A percentile compares a stretch with the other conserved stretches of the same genome.
Conservation (phyloP, 495 filamentous ascomycete species). For the Daldinia caldariorum region DNA sequence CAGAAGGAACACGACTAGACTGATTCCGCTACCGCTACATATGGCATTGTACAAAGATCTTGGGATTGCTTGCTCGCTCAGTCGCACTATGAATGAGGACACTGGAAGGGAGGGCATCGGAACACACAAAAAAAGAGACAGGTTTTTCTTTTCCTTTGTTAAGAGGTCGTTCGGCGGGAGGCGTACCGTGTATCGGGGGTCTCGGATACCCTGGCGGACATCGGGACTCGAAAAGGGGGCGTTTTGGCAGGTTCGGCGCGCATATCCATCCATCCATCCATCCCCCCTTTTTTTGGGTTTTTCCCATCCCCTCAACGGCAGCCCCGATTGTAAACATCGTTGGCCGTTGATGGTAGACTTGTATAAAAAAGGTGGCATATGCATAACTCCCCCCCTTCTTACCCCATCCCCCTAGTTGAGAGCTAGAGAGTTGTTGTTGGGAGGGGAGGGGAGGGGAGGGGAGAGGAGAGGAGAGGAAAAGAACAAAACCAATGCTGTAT, state of each 20-base stretch:
- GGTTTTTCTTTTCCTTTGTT: not conserved
- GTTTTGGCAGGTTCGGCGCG: conserved; percentile 2
- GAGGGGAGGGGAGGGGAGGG: no score
- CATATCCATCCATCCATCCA: not conserved
- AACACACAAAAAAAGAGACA: not conserved
- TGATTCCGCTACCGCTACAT: no score
- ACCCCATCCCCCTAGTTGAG: conserved; percentile 5
- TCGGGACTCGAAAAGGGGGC: conserved; percentile 4
- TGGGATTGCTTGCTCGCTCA: not conserved
- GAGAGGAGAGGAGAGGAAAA: not conserved
- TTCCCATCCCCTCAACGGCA: not conserved
- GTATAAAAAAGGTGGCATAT: conserved; percentile 10
- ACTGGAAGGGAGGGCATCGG: not conserved
- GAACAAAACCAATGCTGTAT: conserved; percentile 21
- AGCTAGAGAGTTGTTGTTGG: conserved; percentile 17
- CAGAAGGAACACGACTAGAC: no score
- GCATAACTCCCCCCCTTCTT: not conserved
- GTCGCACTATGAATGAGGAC: not conserved
- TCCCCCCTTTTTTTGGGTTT: not conserved
- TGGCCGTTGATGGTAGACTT: conserved; percentile 9
- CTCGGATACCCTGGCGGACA: conserved; percentile 9
- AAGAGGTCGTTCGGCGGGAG: not conserved
- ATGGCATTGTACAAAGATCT: no score
- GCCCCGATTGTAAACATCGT: not conserved
- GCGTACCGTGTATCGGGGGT: conserved; percentile 7